Evolutionary conservation across 192 early-diverging fungal species (phyloP).

Genomic region (Entophlyctis helioformis): DNA sequence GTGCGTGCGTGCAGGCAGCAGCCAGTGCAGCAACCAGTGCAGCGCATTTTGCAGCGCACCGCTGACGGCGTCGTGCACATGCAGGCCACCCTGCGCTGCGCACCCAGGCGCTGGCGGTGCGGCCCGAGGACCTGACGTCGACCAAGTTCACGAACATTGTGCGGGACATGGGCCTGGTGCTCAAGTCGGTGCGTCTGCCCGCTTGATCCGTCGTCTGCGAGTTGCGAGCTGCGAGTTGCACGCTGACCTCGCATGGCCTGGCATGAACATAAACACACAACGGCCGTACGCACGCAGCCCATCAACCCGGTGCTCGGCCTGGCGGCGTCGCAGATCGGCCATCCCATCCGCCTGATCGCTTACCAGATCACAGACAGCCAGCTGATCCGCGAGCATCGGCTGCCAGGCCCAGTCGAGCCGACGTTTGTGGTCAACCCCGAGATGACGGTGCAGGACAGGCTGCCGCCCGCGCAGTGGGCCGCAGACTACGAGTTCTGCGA

Average conservation of each 20-base stretch:
- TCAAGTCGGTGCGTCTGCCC: not conserved
- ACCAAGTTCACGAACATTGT: slow-evolving; percentile 1
- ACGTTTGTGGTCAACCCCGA: slow-evolving; percentile 38
- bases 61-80: too few species aligned
- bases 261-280: too few species aligned
- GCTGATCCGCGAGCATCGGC: slow-evolving; percentile 9
- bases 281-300: too few species aligned
- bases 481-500: slow-evolving; percentile 36
- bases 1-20: too few species aligned
- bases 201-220: too few species aligned
- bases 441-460: slow-evolving; percentile 8
- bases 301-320: slow-evolving; percentile 23
- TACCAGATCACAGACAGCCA: slow-evolving; percentile 15
- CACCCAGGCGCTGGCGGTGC: slow-evolving; percentile 3
- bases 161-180: not conserved
- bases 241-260: too few species aligned
- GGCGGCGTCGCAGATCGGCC: slow-evolving; percentile 34
- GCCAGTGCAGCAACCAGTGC: too few species aligned
- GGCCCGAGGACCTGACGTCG: not conserved
- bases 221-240: too few species aligned
- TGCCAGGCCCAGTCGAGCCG: slow-evolving; percentile 12
- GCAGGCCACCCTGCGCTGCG: slow-evolving; percentile 11
- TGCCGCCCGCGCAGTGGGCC: slow-evolving; percentile 1
- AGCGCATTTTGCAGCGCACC: too few species aligned
- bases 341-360: slow-evolving; percentile 29